Evolutionary conservation across 2,329 filamentous ascomycete genomes (phyloP), one percentile per base, ranked within the genome.

Genomic region (Hypomyces perniciosus): DNA sequence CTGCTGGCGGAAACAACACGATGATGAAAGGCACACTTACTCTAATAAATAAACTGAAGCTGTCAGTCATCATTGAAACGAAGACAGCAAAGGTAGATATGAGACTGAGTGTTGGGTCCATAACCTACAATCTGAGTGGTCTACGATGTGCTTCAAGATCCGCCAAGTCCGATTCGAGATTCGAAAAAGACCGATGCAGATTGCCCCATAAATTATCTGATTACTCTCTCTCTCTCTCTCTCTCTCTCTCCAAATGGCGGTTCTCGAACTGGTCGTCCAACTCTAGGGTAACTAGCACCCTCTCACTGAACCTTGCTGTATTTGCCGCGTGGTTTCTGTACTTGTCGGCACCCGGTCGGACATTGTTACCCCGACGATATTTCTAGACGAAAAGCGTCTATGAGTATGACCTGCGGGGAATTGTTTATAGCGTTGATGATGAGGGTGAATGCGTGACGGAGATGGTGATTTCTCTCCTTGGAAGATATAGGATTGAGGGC

Each of bases 281-380:
- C 28, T 44, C 41, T 28, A 44, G 41, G 41, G 28, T 41, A 41
- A 9, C 39, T 28, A 41, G 13, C 26, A 28, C 39, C 27, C 39
- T 28, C 10, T 5, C 20, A 3, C 8, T 5, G 3, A 13, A 39
- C n/a, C 13, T 38, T 29, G 12, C 30, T 42, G 28, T 35, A 50
- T 60, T 5, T 53, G 58, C 5, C 59, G 61, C 6, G 57, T 66
- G 13, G 51, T 67, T 29, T 56, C 26, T n/a, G 56, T 64, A 31
- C 53, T 64, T 37, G 58, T 57, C 1, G 64, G 61, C 5, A 58
- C 55, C 10, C 54, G 55, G 26, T 54, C 57, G 30, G 58, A 54
- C 0, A 42, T 38, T 2, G 29, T 65, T 57, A 54, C 20, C 9
- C 44, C 2, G 56, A 64, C 12, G 62, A 65, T 41, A 54, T 65